Evolutionary conservation across 371 early-diverging fungal genomes (phyloP).

Genomic region (Coemansia sp.): DNA sequence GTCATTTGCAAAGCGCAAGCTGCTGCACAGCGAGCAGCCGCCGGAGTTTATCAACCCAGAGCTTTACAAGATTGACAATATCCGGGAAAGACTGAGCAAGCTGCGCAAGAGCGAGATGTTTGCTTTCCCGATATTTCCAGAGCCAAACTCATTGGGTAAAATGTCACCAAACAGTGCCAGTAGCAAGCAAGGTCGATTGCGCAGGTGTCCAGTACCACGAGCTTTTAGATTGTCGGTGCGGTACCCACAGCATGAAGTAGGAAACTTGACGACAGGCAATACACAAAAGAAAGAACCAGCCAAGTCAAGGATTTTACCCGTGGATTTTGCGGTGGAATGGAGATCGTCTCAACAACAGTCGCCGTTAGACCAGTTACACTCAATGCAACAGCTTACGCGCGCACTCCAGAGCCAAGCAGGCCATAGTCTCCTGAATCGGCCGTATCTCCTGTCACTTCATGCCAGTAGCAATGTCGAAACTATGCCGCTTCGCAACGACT

Average conservation of each 20-base stretch:
- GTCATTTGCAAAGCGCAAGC: constrained; percentile 30
- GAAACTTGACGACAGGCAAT: background rate
- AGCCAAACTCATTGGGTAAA: background rate
- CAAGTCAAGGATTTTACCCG: background rate
- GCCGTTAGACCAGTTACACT: constrained; percentile 32
- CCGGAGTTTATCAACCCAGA: constrained; percentile 23
- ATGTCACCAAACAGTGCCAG: background rate
- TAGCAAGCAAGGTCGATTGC: background rate
- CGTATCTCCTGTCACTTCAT: constrained; percentile 17
- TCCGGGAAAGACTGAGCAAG: constrained; percentile 16
- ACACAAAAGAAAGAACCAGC: background rate
- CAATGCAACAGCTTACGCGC: constrained; percentile 21
- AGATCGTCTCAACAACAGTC: constrained; percentile 6
- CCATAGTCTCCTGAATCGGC: constrained; percentile 3
- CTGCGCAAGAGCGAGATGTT: constrained; percentile 23
- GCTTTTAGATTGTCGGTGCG: background rate
- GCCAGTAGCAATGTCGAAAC: constrained; percentile 14
- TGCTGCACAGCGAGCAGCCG: constrained; percentile 32
- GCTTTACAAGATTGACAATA: constrained; percentile 21
- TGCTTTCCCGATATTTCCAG: constrained; percentile 13
- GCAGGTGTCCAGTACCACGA: constrained; percentile 28
- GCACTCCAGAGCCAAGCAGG: constrained; percentile 11
- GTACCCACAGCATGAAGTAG: background rate
- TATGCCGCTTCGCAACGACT: constrained; percentile 37
- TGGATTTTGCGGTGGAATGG: constrained; percentile 12